These are phyloP conservation scores for Ilex paraguariensis DNA, from an alignment of 305 asterid species.

Conservation along the genomic window DNA sequence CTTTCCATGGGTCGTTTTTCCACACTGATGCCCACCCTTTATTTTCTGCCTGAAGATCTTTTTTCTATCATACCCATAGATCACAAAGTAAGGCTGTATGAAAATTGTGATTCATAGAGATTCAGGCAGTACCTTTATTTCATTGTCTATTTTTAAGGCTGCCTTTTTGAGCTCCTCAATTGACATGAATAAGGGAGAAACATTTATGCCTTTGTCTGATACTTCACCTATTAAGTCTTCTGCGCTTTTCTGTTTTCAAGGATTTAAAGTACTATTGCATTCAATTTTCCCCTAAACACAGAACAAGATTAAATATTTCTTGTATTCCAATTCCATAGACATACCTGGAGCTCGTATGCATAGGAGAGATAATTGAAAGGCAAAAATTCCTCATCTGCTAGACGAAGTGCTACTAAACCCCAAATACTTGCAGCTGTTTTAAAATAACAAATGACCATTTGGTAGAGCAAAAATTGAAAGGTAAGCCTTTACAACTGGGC, in stretches of 20 bases:
- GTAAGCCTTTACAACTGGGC: too few relatives aligned
- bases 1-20: constrained; percentile 32
- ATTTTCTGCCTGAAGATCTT: constrained; percentile 33
- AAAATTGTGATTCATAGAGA: not conserved
- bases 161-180: constrained; percentile 55
- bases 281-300: constrained; percentile 4
- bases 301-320: too few relatives aligned
- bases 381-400: constrained; percentile 70
- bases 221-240: constrained; percentile 48
- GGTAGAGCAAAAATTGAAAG: too few relatives aligned
- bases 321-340: constrained; percentile 4
- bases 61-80: constrained; percentile 4
- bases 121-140: constrained; percentile 46
- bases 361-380: constrained; percentile 76
- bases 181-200: constrained; percentile 60
- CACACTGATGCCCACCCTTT: constrained; percentile 31
- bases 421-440: constrained; percentile 70
- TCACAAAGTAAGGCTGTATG: too few relatives aligned
- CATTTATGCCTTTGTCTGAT: constrained; percentile 33
- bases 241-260: constrained; percentile 49
- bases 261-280: constrained; percentile 11
- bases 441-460: constrained; percentile 1
- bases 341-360: constrained; percentile 77
- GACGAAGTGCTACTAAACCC: constrained; percentile 80
- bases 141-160: constrained; percentile 41